A percentile compares a stretch with the other conserved stretches of the same genome.
phyloP scores from a whole-genome alignment of 2,329 filamentous ascomycete species.

The Ascochyta lentis region DNA sequence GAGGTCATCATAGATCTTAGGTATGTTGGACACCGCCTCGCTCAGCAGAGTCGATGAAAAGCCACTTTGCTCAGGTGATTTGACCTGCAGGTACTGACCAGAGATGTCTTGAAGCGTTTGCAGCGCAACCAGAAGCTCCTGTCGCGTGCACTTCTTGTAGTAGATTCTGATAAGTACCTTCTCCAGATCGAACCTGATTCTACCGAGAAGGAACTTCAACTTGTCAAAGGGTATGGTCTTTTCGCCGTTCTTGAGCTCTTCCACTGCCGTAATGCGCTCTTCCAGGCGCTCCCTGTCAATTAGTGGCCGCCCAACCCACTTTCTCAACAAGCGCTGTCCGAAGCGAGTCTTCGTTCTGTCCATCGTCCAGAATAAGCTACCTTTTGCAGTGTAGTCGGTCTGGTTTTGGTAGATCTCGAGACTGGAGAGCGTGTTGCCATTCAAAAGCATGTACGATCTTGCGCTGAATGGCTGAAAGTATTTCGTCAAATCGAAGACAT shows the following conservation, averaged over 20 bases:
- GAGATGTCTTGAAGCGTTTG: conserved; percentile 85
- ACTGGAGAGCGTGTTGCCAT: conserved; percentile 91
- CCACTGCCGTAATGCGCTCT: conserved; percentile 81
- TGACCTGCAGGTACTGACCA: conserved; percentile 74
- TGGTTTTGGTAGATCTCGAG: conserved; percentile 96
- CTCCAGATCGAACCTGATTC: conserved; percentile 82
- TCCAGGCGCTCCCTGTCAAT: conserved; percentile 78
- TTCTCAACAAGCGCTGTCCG: conserved; percentile 84
- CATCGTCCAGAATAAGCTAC: conserved; percentile 93
- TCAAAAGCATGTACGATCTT: conserved; percentile 92
- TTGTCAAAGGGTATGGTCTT: conserved; percentile 74
- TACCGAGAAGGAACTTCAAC: conserved; percentile 73
- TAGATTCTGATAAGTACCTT: conserved; percentile 94
- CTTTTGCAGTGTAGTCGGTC: conserved; percentile 83
- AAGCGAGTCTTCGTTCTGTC: conserved; percentile 92
- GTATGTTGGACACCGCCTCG: conserved; percentile 75
- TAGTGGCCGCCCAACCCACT: conserved; percentile 92
- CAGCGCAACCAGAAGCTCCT: conserved; percentile 83
- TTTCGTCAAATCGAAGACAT: conserved; percentile 94
- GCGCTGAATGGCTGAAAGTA: conserved; percentile 97
- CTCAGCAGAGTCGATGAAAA: conserved; percentile 75
- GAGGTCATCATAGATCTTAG: conserved; percentile 76
- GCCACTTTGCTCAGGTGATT: conserved; percentile 68
- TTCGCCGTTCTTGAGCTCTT: conserved; percentile 77
- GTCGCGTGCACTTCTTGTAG: conserved; percentile 92